A percentile compares a stretch with the other conserved stretches of the same genome.
Conservation (phyloP, 179 eudicot genomes). For the Nepenthes alata region DNA sequence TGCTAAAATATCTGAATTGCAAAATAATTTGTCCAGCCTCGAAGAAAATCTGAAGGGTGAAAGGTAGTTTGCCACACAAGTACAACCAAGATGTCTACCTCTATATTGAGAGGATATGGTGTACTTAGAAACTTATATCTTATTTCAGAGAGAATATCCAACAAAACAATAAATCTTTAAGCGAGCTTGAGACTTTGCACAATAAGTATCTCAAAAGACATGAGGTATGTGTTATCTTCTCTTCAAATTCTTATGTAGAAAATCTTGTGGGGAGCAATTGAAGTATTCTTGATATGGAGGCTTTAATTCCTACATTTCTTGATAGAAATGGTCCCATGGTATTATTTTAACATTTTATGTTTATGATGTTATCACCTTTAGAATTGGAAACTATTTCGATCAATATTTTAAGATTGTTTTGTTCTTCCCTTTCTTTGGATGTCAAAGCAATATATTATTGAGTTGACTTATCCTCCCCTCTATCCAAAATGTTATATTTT, state of each 20-base stretch:
- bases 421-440: too few relatives aligned
- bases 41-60: constrained; percentile 61
- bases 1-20: constrained; percentile 38
- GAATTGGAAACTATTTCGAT: too few relatives aligned
- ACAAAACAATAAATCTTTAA: constrained; percentile 46
- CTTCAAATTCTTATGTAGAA: neutral
- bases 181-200: constrained; percentile 74
- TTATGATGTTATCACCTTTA: too few relatives aligned
- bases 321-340: too few relatives aligned
- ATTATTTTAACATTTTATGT: too few relatives aligned
- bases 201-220: constrained; percentile 57
- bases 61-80: constrained; percentile 29
- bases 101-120: neutral
- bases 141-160: constrained; percentile 62
- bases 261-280: neutral
- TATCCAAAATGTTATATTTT: neutral
- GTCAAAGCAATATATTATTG: too few relatives aligned
- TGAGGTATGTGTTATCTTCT: constrained; percentile 40
- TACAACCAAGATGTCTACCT: neutral
- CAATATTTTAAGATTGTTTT: too few relatives aligned
- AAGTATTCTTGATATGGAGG: too few relatives aligned
- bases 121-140: neutral
- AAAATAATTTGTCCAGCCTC: constrained; percentile 40
- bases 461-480: too few relatives aligned
- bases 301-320: too few relatives aligned